Percentiles rank a stretch among this genome's conserved stretches.
phyloP scores from a whole-genome alignment of 73 alveolate species.

The Paramecium octaurelia region DNA sequence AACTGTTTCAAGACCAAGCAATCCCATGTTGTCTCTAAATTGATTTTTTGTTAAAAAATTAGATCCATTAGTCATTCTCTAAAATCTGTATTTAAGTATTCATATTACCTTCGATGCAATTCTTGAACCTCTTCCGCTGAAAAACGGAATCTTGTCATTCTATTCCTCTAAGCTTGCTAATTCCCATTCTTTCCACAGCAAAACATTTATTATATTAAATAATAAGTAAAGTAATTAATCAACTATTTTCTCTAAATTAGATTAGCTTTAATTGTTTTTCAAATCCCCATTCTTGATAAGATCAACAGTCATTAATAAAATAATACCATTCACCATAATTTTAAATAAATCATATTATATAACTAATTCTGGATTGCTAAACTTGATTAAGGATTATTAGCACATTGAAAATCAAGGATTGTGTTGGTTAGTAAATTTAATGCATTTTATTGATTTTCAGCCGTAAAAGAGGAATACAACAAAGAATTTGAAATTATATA shows the following conservation, averaged over 20 bases:
- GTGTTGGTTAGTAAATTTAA: no score
- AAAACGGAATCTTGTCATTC: background rate
- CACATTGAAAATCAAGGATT: no score
- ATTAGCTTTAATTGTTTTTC: background rate
- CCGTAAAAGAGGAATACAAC: background rate
- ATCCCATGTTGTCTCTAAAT: constrained; percentile 47
- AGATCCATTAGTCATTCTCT: constrained; percentile 13
- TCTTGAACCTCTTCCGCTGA: background rate
- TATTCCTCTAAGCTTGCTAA: background rate
- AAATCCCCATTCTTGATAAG: no score
- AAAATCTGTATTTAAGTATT: background rate
- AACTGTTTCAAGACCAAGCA: constrained; percentile 23
- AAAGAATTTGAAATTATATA: background rate
- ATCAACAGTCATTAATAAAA: background rate
- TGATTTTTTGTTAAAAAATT: background rate
- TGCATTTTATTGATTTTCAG: background rate
- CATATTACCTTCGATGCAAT: background rate
- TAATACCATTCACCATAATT: background rate
- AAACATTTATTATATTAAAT: background rate
- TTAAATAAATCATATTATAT: no score
- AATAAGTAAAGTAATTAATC: background rate
- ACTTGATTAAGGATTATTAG: background rate
- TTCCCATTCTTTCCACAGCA: background rate
- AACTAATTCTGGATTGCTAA: background rate
- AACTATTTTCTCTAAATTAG: background rate